Percentiles rank a stretch among this genome's conserved stretches.
Evolutionary conservation across 192 early-diverging fungal genomes (phyloP).

Genomic region (Lobosporangium transversale): DNA sequence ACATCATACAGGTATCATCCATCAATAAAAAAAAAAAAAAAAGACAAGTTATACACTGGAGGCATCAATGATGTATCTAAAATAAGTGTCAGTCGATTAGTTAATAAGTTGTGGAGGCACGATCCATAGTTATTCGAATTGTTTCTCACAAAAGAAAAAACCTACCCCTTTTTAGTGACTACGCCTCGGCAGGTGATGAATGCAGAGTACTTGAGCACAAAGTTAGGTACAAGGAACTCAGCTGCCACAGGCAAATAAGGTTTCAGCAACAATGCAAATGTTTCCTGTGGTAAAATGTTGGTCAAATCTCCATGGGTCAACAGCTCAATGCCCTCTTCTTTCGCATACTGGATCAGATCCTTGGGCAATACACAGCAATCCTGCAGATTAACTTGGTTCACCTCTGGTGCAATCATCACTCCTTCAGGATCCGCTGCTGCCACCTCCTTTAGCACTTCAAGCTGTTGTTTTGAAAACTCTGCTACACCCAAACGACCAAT

Average conservation of each 20-base stretch:
- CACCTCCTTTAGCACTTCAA: slow-evolving; percentile 41
- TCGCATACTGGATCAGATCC: slow-evolving; percentile 56
- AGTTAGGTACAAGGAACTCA: slow-evolving; percentile 46
- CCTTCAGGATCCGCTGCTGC: neutral
- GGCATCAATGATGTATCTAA: slow-evolving; percentile 45
- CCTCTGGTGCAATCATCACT: slow-evolving; percentile 47
- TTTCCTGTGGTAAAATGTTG: slow-evolving; percentile 57
- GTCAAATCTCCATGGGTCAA: slow-evolving; percentile 56
- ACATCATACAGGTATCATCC: too few relatives aligned
- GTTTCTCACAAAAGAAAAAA: neutral
- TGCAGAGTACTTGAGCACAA: slow-evolving; percentile 65
- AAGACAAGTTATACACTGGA: slow-evolving; percentile 17
- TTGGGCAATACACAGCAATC: slow-evolving; percentile 60
- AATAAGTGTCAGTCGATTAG: too few relatives aligned
- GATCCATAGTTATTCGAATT: too few relatives aligned
- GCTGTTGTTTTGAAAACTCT: slow-evolving; percentile 53
- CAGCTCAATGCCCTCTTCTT: slow-evolving; percentile 55
- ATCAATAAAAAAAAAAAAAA: too few relatives aligned
- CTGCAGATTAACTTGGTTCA: slow-evolving; percentile 60
- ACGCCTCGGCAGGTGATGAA: slow-evolving; percentile 57
- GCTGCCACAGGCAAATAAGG: slow-evolving; percentile 24
- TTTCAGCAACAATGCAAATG: slow-evolving; percentile 50
- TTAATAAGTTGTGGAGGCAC: too few relatives aligned
- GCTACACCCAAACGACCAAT: slow-evolving; percentile 59
- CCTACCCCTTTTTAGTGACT: slow-evolving; percentile 61